Conservation (phyloP, 441 rosid genomes). For the Capsella rubella region DNA sequence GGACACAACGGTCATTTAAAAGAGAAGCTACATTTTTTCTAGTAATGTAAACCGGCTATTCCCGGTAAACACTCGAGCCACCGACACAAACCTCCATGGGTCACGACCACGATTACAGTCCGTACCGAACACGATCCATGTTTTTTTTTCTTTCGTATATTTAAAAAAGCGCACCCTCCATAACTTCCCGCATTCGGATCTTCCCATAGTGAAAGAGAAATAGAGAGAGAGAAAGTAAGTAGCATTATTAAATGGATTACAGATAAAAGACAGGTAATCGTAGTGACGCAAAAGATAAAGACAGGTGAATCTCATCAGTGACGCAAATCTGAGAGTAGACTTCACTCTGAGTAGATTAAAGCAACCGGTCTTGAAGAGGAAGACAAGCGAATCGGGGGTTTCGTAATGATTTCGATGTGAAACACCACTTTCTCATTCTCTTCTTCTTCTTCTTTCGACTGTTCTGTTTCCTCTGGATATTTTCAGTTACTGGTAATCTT, state of each 20-base stretch:
- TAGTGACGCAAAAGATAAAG: slow-evolving; percentile 30
- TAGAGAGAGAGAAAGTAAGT: neutral
- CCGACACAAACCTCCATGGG: slow-evolving; percentile 42
- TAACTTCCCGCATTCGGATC: slow-evolving; percentile 31
- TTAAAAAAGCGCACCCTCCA: slow-evolving; percentile 9
- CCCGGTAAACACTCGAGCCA: slow-evolving; percentile 39
- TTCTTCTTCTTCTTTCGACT: slow-evolving; percentile 1
- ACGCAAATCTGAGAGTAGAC: slow-evolving; percentile 41
- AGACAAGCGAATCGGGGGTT: neutral
- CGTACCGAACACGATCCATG: slow-evolving; percentile 30
- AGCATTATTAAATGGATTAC: slow-evolving; percentile 4
- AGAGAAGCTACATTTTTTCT: slow-evolving; percentile 7
- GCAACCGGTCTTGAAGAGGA: slow-evolving; percentile 22
- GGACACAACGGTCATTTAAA: slow-evolving; percentile 22
- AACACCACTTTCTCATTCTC: slow-evolving; percentile 21
- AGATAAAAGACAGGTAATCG: slow-evolving; percentile 36
- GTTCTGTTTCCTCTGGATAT: slow-evolving; percentile 13
- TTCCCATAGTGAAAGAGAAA: slow-evolving; percentile 7
- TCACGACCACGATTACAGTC: slow-evolving; percentile 37
- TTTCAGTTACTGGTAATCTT: slow-evolving; percentile 30
- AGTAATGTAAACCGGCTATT: slow-evolving; percentile 39
- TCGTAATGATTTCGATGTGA: neutral
- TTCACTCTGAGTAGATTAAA: slow-evolving; percentile 41
- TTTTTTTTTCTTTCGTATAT: neutral
- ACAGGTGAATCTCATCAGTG: slow-evolving; percentile 30